Conservation (phyloP, 495 filamentous ascomycete species). For the Pseudoneurospora amorphoporcata region DNA sequence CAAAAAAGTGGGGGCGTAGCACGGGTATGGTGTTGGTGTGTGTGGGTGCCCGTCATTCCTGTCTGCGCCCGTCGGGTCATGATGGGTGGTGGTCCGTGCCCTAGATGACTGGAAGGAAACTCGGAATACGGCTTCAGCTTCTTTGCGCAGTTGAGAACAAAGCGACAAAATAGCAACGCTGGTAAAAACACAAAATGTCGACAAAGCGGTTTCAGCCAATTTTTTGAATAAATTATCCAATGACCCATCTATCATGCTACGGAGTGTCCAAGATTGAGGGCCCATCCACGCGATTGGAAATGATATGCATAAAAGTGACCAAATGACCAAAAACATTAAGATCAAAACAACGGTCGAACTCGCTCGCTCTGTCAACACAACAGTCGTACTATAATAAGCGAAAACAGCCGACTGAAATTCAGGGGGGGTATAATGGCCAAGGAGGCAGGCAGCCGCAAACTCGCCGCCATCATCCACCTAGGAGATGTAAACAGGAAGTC, state of each 20-base stretch:
- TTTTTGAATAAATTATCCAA: not conserved
- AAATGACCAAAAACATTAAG: too few relatives aligned
- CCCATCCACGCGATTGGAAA: too few relatives aligned
- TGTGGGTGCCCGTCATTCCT: not conserved
- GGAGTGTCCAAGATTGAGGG: not conserved
- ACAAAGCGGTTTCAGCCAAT: not conserved
- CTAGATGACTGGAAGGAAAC: not conserved
- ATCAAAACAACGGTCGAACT: not conserved
- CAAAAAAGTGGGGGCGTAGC: too few relatives aligned
- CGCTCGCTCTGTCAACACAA: too few relatives aligned
- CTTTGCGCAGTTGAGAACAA: not conserved
- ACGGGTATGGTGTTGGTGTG: not conserved
- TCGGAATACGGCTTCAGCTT: not conserved
- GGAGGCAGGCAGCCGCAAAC: too few relatives aligned
- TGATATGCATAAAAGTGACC: too few relatives aligned
- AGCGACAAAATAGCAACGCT: not conserved
- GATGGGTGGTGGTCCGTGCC: not conserved
- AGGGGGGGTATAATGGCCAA: too few relatives aligned
- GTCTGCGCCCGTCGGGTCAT: not conserved
- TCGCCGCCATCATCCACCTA: constrained; percentile 1
- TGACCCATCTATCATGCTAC: not conserved
- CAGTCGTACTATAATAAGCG: too few relatives aligned
- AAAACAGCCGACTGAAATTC: too few relatives aligned
- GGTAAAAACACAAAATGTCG: not conserved
- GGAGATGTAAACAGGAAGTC: constrained; percentile 39